A percentile compares a stretch with the other conserved stretches of the same genome.
Conservation (phyloP, 495 filamentous ascomycete species). For the Geopyxis carbonaria region DNA sequence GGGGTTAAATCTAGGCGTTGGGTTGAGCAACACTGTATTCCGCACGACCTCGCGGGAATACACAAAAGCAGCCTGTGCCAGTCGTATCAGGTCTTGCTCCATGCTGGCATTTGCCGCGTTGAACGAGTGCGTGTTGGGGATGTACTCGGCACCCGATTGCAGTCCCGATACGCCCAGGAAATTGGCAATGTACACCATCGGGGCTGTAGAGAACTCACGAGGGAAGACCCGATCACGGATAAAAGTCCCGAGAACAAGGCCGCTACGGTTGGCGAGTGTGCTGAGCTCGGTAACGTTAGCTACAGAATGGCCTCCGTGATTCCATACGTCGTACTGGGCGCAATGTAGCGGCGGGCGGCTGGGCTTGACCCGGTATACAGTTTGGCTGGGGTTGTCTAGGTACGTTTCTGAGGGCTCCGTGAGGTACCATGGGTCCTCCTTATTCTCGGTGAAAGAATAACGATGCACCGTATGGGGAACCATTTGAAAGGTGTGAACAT, state of each 20-base stretch:
- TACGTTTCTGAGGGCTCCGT: too few species aligned
- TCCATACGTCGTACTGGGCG: constrained; percentile 2
- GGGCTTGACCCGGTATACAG: neutral
- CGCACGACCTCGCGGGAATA: constrained; percentile 6
- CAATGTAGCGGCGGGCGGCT: constrained; percentile 3
- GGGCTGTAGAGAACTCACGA: neutral
- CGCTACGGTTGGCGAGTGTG: too few species aligned
- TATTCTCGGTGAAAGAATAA: neutral
- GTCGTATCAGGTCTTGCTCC: neutral
- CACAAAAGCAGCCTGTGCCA: neutral
- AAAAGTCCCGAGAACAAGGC: neutral
- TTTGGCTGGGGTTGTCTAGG: neutral
- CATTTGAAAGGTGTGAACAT: neutral
- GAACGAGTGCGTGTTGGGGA: neutral
- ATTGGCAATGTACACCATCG: neutral
- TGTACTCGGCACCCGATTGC: neutral
- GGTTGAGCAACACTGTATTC: constrained; percentile 3
- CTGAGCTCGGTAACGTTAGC: neutral
- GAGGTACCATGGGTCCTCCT: constrained; percentile 5
- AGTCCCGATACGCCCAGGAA: neutral
- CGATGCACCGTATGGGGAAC: constrained; percentile 3
- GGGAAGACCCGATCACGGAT: neutral
- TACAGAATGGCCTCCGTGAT: neutral
- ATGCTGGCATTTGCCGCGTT: neutral
- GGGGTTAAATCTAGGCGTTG: neutral